These are phyloP conservation scores for Aquilaria malaccensis DNA, from an alignment of 345 rosid genomes.

Conservation along the genomic window DNA sequence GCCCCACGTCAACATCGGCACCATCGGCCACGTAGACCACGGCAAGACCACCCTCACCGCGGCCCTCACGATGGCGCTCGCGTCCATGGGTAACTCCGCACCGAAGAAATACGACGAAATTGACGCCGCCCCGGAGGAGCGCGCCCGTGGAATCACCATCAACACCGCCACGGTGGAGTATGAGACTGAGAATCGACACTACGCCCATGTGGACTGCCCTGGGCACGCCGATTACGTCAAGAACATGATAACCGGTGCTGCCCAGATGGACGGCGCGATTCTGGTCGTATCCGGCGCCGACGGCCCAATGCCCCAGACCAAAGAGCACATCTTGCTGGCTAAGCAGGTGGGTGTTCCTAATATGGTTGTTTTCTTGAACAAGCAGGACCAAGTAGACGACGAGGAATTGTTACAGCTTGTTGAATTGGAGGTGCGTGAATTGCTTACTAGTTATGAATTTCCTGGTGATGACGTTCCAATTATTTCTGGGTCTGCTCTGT, in stretches of 20 bases:
- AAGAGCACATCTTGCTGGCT: constrained; percentile 78
- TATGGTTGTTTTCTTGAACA: constrained; percentile 82
- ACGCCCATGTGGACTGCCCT: constrained; percentile 90
- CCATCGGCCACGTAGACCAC: constrained; percentile 96
- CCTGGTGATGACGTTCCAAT: constrained; percentile 86
- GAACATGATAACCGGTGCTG: constrained; percentile 88
- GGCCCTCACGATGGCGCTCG: constrained; percentile 90
- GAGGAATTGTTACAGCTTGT: constrained; percentile 85
- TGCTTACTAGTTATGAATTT: constrained; percentile 71
- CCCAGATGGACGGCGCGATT: constrained; percentile 93
- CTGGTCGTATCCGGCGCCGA: constrained; percentile 81
- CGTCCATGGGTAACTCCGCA: constrained; percentile 55
- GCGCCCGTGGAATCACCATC: constrained; percentile 90
- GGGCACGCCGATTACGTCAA: constrained; percentile 94
- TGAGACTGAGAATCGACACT: constrained; percentile 83
- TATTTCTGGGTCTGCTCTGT: constrained; percentile 74
- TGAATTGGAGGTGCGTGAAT: constrained; percentile 94
- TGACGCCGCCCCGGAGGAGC: constrained; percentile 92
- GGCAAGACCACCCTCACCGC: constrained; percentile 91
- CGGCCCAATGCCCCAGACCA: constrained; percentile 95
- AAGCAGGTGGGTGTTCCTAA: constrained; percentile 92
- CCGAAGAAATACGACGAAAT: constrained; percentile 89
- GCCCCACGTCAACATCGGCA: constrained; percentile 86
- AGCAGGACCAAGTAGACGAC: constrained; percentile 91
- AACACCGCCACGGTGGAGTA: constrained; percentile 93